phyloP scores from a whole-genome alignment of 352 stramenopile species.

The Peronospora farinosa region DNA sequence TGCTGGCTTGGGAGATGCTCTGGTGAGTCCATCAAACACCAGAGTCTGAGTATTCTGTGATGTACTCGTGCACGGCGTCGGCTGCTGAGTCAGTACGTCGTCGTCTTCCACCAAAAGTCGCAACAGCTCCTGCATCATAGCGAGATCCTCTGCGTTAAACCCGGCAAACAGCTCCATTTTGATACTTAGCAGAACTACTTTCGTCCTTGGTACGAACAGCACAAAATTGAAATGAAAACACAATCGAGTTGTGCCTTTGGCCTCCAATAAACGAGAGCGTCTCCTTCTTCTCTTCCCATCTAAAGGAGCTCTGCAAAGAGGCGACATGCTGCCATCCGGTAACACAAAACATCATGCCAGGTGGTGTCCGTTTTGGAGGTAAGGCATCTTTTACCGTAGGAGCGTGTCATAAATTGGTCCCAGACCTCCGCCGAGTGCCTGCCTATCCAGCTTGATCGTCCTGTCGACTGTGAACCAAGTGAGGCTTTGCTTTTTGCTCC shows the following conservation, averaged over 20 bases:
- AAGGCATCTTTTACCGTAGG: too few relatives aligned
- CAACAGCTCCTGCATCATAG: slow-evolving; percentile 37
- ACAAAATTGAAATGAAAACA: slow-evolving; percentile 21
- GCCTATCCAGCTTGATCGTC: too few relatives aligned
- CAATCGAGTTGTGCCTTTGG: background rate
- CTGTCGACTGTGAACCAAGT: too few relatives aligned
- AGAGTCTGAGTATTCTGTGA: slow-evolving; percentile 19
- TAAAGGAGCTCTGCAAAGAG: slow-evolving; percentile 18
- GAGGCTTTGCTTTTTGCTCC: too few relatives aligned
- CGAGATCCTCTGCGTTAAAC: slow-evolving; percentile 36
- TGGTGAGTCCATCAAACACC: slow-evolving; percentile 4
- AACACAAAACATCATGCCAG: too few relatives aligned
- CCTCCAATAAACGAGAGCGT: background rate
- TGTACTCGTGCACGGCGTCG: slow-evolving; percentile 10
- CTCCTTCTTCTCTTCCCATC: slow-evolving; percentile 9
- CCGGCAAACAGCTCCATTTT: slow-evolving; percentile 35
- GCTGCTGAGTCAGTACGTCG: slow-evolving; percentile 21
- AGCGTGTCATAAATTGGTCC: too few relatives aligned
- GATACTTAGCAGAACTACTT: slow-evolving; percentile 9
- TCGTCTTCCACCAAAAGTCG: slow-evolving; percentile 31
- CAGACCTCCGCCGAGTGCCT: too few relatives aligned
- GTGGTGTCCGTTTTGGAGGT: too few relatives aligned
- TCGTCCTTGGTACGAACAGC: slow-evolving; percentile 28
- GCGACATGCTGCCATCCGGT: too few relatives aligned
- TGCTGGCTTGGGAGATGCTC: background rate